phyloP scores from a whole-genome alignment of 139 green algal species.

The Chlorella sp. region DNA sequence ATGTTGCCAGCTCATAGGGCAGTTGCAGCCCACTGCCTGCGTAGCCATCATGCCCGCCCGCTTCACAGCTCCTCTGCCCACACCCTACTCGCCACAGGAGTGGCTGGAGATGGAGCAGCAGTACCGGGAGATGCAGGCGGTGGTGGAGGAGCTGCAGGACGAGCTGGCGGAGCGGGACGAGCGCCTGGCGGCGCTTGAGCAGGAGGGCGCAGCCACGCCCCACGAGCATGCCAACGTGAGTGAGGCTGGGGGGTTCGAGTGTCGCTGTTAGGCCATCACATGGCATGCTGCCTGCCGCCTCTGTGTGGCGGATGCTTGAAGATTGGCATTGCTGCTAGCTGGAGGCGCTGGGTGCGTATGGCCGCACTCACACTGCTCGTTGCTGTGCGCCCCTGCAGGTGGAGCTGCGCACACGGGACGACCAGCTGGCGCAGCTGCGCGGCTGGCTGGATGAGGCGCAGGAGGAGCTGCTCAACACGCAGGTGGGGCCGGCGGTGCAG shows the following conservation, averaged over 20 bases:
- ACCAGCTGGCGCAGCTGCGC: slow-evolving; percentile 22
- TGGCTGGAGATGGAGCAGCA: slow-evolving; percentile 48
- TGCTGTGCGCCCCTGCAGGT: not conserved
- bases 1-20: not conserved
- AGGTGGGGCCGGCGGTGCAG: not conserved
- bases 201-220: not conserved
- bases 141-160: slow-evolving; percentile 3
- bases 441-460: slow-evolving; percentile 33
- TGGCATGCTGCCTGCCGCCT: not conserved
- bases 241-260: no score
- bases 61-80: not conserved
- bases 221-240: slow-evolving; percentile 9
- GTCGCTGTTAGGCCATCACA: no score
- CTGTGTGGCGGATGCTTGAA: no score
- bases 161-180: slow-evolving; percentile 3
- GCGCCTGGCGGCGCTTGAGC: not conserved
- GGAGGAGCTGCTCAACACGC: slow-evolving; percentile 36
- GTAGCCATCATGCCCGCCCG: not conserved
- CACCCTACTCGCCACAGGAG: not conserved
- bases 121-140: slow-evolving; percentile 14
- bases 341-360: no score
- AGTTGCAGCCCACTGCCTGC: not conserved
- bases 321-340: no score
- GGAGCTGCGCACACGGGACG: slow-evolving; percentile 19
- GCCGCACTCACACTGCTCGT: not conserved